Evolutionary conservation across 495 filamentous ascomycete species (phyloP), one percentile per base, ranked within the genome.

Genomic region (Pseudevernia furfuracea): DNA sequence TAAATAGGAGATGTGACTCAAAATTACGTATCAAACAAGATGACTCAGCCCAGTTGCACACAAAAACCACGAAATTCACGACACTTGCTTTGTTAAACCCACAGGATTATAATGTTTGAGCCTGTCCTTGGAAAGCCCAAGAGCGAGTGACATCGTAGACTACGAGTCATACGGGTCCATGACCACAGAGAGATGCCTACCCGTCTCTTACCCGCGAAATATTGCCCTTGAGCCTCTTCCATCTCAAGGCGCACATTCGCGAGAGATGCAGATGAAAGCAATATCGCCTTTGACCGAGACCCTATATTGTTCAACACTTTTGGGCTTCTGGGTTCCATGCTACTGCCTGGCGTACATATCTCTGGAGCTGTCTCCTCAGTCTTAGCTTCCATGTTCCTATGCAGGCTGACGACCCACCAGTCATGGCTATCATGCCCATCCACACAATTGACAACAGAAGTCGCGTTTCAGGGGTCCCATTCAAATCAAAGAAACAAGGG

Each of bases 251-350:
- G 23, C 14, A 53, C 28, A 17, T 19, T 32, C 28, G 49, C 49
- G 28, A 53, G 49, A 17, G 49, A 53, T 28, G 49, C 49, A 53
- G 49, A 53, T 9, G 15, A 28, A 32, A 53, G 49, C 49, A 53
- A 8, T 4, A 32, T 15, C 19, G 28, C 49, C 49, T 32, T 53
- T 5, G 15, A 53, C 28, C 49, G 14, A 53, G 15, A 17, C 28
- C 19, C 28, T 19, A 17, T 17, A 19, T 2, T 53, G 14, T 32
- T 30, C 49, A 14, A 30, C 15, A 28, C 49, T 32, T 32, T 32
- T 21, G 15, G 11, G 49, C 49, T 49, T 49, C 46, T 12, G 9
- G 23, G 23, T 49, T 14, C 14, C 46, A 23, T 49, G 3, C 4
- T 3, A 4, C 7, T 5, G n/a, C n/a, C n/a, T n/a, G 46, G 23